Percentiles rank a stretch among this genome's conserved stretches.
Evolutionary conservation across 768 basidiomycete genomes (phyloP).

Genomic region (Russula brevipes): DNA sequence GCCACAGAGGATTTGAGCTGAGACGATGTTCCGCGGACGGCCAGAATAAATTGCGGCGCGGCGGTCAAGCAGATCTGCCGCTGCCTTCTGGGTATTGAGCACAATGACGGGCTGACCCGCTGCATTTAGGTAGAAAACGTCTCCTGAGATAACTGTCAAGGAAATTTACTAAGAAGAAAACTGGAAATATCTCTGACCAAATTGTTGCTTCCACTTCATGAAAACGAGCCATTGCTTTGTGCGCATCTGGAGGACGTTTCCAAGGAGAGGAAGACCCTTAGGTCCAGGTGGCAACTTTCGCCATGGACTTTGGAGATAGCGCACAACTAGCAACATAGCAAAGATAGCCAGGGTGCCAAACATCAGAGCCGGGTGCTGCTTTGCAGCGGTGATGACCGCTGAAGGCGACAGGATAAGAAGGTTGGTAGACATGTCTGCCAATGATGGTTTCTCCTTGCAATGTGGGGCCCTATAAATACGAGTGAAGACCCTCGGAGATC

Average conservation of each 20-base stretch:
- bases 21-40: constrained; percentile 15
- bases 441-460: too few species aligned
- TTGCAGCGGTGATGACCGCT: too few species aligned
- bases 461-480: too few species aligned
- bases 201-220: constrained; percentile 11
- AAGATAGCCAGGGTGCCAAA: too few species aligned
- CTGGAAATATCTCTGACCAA: not conserved
- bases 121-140: constrained; percentile 20
- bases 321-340: too few species aligned
- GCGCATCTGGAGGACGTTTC: constrained; percentile 10
- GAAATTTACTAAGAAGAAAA: not conserved
- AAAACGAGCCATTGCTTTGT: constrained; percentile 17
- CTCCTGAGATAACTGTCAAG: constrained; percentile 10
- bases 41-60: constrained; percentile 18
- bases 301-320: too few species aligned
- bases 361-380: too few species aligned
- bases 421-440: too few species aligned
- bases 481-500: too few species aligned
- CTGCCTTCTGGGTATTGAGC: constrained; percentile 26
- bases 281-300: constrained; percentile 12
- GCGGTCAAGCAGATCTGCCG: constrained; percentile 26
- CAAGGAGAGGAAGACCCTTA: constrained; percentile 13
- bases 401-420: too few species aligned
- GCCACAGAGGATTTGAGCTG: constrained; percentile 14
- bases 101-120: constrained; percentile 24